Evolutionary conservation across 2,329 filamentous ascomycete species (phyloP).

Genomic region (Alternaria brassicae): DNA sequence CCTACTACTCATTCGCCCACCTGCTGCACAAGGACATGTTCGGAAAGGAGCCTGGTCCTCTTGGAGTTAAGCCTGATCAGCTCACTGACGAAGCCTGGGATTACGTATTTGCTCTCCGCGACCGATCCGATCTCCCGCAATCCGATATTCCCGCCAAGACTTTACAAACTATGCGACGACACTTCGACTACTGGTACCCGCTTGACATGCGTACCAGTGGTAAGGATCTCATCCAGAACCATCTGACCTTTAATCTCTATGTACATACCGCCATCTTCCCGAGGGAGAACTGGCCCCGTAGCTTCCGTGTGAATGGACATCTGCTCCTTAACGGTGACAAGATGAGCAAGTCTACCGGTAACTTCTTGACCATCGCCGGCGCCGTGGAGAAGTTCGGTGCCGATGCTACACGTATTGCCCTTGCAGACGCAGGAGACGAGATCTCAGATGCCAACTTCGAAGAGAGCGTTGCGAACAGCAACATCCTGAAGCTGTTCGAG

Average conservation of each 20-base stretch:
- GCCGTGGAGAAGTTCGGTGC: conserved; percentile 92
- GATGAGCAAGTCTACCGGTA: conserved; percentile 97
- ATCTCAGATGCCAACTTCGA: conserved; percentile 98
- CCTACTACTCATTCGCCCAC: conserved; percentile 67
- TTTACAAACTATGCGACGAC: conserved; percentile 81
- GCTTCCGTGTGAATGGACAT: conserved; percentile 89
- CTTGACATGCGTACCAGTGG: conserved; percentile 86
- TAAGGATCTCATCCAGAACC: conserved; percentile 77
- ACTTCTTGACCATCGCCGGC: conserved; percentile 91
- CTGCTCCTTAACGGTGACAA: conserved; percentile 95
- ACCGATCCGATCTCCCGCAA: conserved; percentile 71
- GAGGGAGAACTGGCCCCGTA: conserved; percentile 84
- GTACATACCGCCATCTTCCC: conserved; percentile 90
- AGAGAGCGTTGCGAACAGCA: conserved; percentile 90
- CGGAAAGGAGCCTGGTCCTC: conserved; percentile 62
- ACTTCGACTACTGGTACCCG: conserved; percentile 98
- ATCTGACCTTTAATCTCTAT: conserved; percentile 95
- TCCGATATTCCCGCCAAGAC: conserved; percentile 76
- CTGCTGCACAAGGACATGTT: conserved; percentile 84
- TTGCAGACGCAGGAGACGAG: conserved; percentile 93
- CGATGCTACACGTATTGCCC: conserved; percentile 86
- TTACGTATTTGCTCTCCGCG: conserved; percentile 84
- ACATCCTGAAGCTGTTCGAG: conserved; percentile 82
- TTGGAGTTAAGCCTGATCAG: conserved; percentile 74
- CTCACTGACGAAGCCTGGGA: conserved; percentile 98